These are phyloP conservation scores for Agrocybe chaxingu DNA, from an alignment of 768 basidiomycete species.

Conservation along the genomic window DNA sequence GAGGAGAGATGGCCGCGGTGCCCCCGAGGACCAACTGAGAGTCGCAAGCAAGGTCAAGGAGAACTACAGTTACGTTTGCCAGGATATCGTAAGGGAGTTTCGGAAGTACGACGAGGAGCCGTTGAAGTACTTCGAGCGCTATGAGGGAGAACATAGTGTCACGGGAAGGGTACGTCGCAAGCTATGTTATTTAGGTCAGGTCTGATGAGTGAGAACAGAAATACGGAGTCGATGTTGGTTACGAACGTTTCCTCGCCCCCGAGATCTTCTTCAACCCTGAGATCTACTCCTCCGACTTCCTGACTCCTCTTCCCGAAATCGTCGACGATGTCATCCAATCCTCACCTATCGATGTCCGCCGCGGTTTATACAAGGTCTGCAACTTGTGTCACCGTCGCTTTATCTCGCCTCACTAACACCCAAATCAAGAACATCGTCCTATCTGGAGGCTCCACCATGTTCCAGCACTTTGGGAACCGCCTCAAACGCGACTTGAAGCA, in stretches of 20 bases:
- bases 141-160: conserved; percentile 89
- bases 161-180: conserved; percentile 74
- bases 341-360: conserved; percentile 94
- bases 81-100: conserved; percentile 98
- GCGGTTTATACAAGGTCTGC: conserved; percentile 89
- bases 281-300: conserved; percentile 95
- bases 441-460: conserved; percentile 98
- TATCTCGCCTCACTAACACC: not conserved
- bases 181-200: not conserved
- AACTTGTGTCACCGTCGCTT: not conserved
- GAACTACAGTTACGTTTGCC: conserved; percentile 97
- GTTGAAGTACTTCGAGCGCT: conserved; percentile 91
- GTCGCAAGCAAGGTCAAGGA: conserved; percentile 96
- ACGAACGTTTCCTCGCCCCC: conserved; percentile 97
- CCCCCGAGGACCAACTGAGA: conserved; percentile 94
- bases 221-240: conserved; percentile 93
- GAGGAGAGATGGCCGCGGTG: conserved; percentile 86
- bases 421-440: conserved; percentile 84
- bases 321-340: conserved; percentile 95
- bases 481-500: conserved; percentile 95
- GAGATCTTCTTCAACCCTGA: conserved; percentile 99
- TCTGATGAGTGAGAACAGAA: conserved; percentile 45
- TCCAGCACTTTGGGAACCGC: conserved; percentile 96
- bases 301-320: conserved; percentile 93
- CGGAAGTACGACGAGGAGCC: conserved; percentile 97